Base-by-base conservation (phyloP, 495 filamentous ascomycete genomes). In the Friedmanniomyces endolithicus region DNA sequence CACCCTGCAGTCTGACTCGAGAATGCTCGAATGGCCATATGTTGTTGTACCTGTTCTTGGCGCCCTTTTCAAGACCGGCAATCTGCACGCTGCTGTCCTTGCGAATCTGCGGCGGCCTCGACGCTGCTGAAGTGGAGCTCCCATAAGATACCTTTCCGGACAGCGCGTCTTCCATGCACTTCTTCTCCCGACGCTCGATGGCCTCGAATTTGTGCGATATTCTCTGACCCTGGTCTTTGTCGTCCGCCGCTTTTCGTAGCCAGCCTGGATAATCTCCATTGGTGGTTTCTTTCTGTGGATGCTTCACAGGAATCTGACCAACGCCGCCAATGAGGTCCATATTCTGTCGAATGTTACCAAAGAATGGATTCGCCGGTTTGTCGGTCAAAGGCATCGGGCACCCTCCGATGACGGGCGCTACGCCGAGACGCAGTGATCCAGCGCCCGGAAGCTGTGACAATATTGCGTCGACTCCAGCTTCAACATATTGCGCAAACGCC, bases 11-110 rank as follows among this genome's bases (percentile, higher is more conserved):
- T 52, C 78, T 86, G 41, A 98, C 92, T 48, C 92, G 73, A 6
- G 89, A 80, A 68, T 98, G 92, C 65, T 98, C 92, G 63, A 94
- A 98, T 6, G 92, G 92, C 70, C 94, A 86, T 39, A 97, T 97
- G 62, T 95, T 92, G 68, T 95, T 97, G 67, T 98, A 98, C 19
- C 92, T 76, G 63, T 98, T 98, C 70, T 97, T 97, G 1, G 75
- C 78, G 29, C 92, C 92, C 64, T 95, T 88, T 64, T 98, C 92
- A 52, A 98, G 86, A 4, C 92, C 92, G 1, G 88, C 92, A 50
- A 98, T 79, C 57, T 69, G 78, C 52, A 75, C 75, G 55, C 63
- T 72, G 9, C n/a, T n/a, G n/a, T 51, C 49, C 14, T 40, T 53
- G 9, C 43, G 44, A 8, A 14, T 23, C 19, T n/a, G 16, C 19